Evolutionary conservation across 2,329 filamentous ascomycete species (phyloP).

Genomic region (Colletotrichum orbiculare): DNA sequence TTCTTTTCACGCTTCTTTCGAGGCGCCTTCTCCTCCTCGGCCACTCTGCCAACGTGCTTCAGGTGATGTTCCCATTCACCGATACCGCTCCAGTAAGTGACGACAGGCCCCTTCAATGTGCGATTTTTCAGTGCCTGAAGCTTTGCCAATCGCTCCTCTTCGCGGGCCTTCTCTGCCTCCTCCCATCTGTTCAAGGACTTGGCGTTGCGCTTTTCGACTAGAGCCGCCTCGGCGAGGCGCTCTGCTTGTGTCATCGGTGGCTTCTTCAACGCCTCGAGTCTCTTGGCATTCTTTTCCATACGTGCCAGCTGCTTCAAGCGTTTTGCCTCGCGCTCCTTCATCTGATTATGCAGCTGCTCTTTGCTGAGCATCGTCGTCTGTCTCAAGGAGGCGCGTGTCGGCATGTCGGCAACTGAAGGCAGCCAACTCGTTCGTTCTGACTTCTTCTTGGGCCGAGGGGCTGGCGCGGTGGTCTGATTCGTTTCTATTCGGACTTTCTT

Average conservation of each 20-base stretch:
- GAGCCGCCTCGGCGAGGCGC: conserved; percentile 82
- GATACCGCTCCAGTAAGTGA: conserved; percentile 94
- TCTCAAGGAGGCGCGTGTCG: conserved; percentile 68
- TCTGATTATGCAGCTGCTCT: conserved; percentile 74
- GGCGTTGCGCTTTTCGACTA: conserved; percentile 86
- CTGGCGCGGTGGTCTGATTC: conserved; percentile 48
- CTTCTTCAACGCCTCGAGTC: conserved; percentile 78
- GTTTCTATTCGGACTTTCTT: conserved; percentile 82
- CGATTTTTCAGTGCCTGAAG: conserved; percentile 89
- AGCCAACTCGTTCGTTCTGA: conserved; percentile 70
- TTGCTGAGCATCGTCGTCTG: conserved; percentile 69
- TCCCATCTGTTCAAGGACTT: conserved; percentile 96
- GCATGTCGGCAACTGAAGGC: conserved; percentile 63
- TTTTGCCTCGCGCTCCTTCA: conserved; percentile 77
- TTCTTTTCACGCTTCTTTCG: conserved; percentile 67
- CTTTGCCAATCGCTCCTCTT: conserved; percentile 84
- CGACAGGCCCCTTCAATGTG: conserved; percentile 86
- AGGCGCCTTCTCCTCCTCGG: conserved; percentile 68
- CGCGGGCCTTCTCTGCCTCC: conserved; percentile 87
- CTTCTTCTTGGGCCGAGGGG: conserved; percentile 67
- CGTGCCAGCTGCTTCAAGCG: conserved; percentile 76
- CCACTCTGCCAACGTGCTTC: conserved; percentile 75
- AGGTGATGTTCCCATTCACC: conserved; percentile 83
- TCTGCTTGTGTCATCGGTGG: conserved; percentile 89
- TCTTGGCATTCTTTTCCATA: conserved; percentile 76